Conservation (phyloP, 768 basidiomycete species). For the Baorangia bicolor region DNA sequence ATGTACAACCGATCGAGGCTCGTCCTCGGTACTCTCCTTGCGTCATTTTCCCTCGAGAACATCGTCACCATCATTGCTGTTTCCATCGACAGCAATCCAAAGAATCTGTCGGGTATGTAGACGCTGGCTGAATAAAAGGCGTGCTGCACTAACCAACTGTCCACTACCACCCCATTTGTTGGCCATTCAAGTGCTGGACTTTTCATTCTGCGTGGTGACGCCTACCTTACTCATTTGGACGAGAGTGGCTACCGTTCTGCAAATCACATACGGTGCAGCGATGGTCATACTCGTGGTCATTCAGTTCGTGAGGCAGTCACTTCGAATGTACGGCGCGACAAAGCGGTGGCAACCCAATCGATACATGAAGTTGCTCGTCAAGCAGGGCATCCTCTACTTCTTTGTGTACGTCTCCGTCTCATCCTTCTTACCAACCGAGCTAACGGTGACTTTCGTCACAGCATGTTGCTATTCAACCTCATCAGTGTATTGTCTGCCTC, state of each 20-base stretch:
- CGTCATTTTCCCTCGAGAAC: neutral
- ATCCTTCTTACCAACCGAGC: neutral
- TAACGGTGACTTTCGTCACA: neutral
- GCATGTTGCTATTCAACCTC: neutral
- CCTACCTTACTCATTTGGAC: neutral
- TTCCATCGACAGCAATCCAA: neutral
- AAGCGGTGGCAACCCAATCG: too few species aligned
- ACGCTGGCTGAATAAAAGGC: neutral
- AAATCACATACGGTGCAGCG: neutral
- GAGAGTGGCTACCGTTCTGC: too few species aligned
- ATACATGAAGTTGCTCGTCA: too few species aligned
- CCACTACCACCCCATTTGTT: too few species aligned
- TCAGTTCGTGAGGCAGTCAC: too few species aligned
- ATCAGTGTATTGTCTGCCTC: neutral
- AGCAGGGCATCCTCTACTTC: too few species aligned
- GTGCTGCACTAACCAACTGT: neutral
- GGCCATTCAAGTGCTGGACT: too few species aligned
- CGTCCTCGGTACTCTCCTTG: neutral
- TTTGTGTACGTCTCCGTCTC: too few species aligned
- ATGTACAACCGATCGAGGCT: conserved; percentile 1
- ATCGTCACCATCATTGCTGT: neutral
- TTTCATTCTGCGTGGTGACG: too few species aligned
- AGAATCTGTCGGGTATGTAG: neutral
- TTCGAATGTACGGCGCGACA: too few species aligned
- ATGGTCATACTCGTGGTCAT: neutral